phyloP scores from a whole-genome alignment of 2,329 filamentous ascomycete species.

The Sporothrix sp. region DNA sequence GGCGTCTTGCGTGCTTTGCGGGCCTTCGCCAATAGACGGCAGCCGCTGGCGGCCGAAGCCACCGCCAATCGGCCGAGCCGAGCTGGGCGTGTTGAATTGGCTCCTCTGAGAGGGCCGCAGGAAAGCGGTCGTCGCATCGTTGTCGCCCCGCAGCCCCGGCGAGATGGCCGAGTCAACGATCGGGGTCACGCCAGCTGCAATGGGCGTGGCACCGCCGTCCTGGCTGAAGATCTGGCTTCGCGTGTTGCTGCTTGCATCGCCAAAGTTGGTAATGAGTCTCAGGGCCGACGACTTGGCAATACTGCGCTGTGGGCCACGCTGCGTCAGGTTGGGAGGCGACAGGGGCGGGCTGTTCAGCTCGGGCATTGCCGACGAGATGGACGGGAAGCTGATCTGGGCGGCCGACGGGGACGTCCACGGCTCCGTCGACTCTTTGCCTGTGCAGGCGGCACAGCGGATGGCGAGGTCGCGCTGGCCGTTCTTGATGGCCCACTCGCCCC shows the following conservation, averaged over 20 bases:
- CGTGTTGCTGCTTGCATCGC: slow-evolving; percentile 32
- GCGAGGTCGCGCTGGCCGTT: slow-evolving; percentile 83
- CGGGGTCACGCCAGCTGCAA: slow-evolving; percentile 75
- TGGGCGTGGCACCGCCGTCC: slow-evolving; percentile 58
- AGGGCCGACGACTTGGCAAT: slow-evolving; percentile 74
- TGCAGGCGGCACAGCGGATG: slow-evolving; percentile 87
- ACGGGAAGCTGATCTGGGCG: slow-evolving; percentile 43
- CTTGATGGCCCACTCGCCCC: slow-evolving; percentile 85
- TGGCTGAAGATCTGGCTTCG: slow-evolving; percentile 55
- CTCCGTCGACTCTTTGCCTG: slow-evolving; percentile 72
- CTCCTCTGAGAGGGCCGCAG: slow-evolving; percentile 58
- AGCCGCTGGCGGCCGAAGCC: slow-evolving; percentile 56
- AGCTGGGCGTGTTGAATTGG: slow-evolving; percentile 59
- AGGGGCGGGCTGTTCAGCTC: slow-evolving; percentile 59
- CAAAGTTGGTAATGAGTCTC: slow-evolving; percentile 86
- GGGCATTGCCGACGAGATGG: slow-evolving; percentile 43
- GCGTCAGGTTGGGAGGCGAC: slow-evolving; percentile 56
- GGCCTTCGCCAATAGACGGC: slow-evolving; percentile 61
- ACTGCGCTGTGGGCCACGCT: slow-evolving; percentile 48
- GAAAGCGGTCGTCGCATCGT: slow-evolving; percentile 58
- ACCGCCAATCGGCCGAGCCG: slow-evolving; percentile 51
- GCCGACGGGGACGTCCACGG: slow-evolving; percentile 83
- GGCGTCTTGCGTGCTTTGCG: slow-evolving; percentile 32
- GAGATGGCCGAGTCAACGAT: slow-evolving; percentile 73
- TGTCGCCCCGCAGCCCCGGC: slow-evolving; percentile 55